Percentiles rank a stretch among this genome's conserved stretches.
These are phyloP conservation scores for Alternaria sp. DNA, from an alignment of 2,329 filamentous ascomycete genomes.

Conservation along the genomic window DNA sequence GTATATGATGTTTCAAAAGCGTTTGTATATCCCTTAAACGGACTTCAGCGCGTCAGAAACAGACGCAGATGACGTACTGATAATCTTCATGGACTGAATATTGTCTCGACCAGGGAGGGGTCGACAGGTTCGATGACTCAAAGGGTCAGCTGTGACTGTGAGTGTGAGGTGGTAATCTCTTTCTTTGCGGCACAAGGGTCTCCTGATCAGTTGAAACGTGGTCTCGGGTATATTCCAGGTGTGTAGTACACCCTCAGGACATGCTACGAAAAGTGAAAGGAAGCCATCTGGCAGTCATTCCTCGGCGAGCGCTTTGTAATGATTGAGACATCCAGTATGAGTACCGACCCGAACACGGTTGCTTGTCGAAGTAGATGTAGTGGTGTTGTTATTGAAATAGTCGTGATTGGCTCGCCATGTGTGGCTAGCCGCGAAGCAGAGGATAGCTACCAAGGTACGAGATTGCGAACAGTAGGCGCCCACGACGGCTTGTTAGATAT, in stretches of 20 bases:
- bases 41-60: not conserved
- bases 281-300: not conserved
- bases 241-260: not conserved
- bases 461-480: not conserved
- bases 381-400: not conserved
- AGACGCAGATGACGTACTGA: not conserved
- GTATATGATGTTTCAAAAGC: not conserved
- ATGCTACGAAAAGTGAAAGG: not conserved
- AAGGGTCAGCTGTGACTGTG: not conserved
- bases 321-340: not conserved
- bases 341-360: not conserved
- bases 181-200: not conserved
- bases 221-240: not conserved
- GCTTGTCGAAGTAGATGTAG: accelerated
- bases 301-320: not conserved
- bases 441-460: not conserved
- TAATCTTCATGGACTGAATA: not conserved
- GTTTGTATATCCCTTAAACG: not conserved
- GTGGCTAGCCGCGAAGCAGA: accelerated
- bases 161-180: not conserved
- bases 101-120: not conserved
- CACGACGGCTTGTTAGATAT: not conserved
- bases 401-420: not conserved
- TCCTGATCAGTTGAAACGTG: not conserved
- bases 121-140: not conserved